Evolutionary conservation across 2,329 filamentous ascomycete genomes (phyloP).

Genomic region (Drechslera avenae): DNA sequence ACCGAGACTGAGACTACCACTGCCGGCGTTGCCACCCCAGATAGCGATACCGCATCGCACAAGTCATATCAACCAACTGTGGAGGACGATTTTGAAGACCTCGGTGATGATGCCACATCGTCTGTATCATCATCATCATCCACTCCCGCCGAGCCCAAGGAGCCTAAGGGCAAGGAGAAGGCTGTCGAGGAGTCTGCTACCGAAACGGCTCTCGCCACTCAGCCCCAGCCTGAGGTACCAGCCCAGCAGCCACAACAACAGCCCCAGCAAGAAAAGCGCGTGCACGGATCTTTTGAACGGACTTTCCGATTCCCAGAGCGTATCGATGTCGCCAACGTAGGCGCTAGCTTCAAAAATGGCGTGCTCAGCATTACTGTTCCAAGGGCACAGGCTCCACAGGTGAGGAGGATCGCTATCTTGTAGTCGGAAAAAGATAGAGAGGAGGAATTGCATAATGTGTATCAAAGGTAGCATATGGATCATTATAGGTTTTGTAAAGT

Average conservation of each 20-base stretch:
- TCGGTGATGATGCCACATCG: conserved; percentile 38
- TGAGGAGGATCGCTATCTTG: conserved; percentile 37
- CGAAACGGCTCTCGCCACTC: conserved; percentile 23
- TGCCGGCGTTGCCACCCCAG: conserved; percentile 20
- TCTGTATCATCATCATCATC: conserved; percentile 28
- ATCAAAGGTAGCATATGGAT: background rate
- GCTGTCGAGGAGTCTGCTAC: conserved; percentile 22
- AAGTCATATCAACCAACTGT: conserved; percentile 46
- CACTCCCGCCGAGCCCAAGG: conserved; percentile 23
- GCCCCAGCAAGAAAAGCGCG: conserved; percentile 57
- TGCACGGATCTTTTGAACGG: conserved; percentile 69
- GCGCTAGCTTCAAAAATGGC: conserved; percentile 68
- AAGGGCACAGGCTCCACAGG: conserved; percentile 56
- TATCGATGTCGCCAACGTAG: conserved; percentile 67
- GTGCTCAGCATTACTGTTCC: conserved; percentile 68
- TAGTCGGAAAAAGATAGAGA: conserved; percentile 13
- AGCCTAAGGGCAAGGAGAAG: conserved; percentile 39
- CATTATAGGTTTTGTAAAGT: background rate
- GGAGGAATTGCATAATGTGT: background rate
- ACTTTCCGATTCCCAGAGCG: conserved; percentile 70
- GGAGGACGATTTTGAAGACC: conserved; percentile 46
- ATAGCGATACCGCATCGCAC: conserved; percentile 38
- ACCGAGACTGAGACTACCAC: conserved; percentile 14
- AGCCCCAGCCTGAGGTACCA: conserved; percentile 26
- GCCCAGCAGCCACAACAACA: conserved; percentile 17